phyloP scores from a whole-genome alignment of 768 basidiomycete genomes.

The Nidularia pulvinata region DNA sequence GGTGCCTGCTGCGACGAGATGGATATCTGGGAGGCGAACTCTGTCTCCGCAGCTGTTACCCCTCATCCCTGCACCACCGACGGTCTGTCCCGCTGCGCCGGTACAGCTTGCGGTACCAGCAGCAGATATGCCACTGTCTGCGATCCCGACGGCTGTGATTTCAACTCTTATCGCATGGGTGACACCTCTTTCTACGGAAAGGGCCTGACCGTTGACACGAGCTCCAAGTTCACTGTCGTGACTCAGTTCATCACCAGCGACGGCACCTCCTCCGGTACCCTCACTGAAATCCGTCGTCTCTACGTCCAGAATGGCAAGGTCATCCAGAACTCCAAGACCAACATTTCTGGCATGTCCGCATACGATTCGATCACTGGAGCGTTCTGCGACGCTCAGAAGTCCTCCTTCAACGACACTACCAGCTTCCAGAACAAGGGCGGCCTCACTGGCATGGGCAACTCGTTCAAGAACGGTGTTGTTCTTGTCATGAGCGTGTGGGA shows the following conservation, averaged over 20 bases:
- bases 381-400: conserved; percentile 45
- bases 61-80: conserved; percentile 31
- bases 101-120: conserved; percentile 22
- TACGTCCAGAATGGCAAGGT: conserved; percentile 56
- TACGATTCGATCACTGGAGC: conserved; percentile 45
- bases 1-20: conserved; percentile 44
- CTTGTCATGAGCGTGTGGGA: conserved; percentile 48
- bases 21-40: conserved; percentile 48
- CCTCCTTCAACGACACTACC: conserved; percentile 41
- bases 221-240: conserved; percentile 49
- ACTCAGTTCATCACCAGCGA: conserved; percentile 55
- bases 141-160: conserved; percentile 45
- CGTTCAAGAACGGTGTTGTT: conserved; percentile 39
- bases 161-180: conserved; percentile 50
- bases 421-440: conserved; percentile 40
- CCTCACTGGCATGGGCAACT: conserved; percentile 27
- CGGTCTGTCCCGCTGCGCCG: conserved; percentile 30
- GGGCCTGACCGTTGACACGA: conserved; percentile 41
- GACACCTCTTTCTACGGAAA: conserved; percentile 32
- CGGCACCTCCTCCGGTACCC: conserved; percentile 41
- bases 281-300: conserved; percentile 54
- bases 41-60: conserved; percentile 34
- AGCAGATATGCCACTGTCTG: conserved; percentile 16
- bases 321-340: conserved; percentile 47
- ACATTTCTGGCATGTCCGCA: conserved; percentile 37